Conservation (phyloP, 768 basidiomycete species). For the Chlorophyllum brunneum region DNA sequence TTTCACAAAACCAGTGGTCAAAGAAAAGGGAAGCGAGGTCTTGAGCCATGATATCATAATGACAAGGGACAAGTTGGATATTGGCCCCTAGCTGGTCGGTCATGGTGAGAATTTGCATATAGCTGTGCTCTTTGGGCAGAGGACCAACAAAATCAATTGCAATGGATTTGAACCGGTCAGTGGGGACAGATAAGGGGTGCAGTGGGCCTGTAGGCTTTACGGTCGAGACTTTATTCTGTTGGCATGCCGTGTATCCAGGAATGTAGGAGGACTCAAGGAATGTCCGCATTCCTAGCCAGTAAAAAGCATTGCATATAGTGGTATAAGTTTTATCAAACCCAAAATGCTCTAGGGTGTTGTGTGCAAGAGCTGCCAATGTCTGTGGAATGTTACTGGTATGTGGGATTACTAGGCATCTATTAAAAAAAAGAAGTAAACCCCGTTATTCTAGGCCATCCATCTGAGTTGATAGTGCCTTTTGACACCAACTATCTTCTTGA, state of each 20-base stretch:
- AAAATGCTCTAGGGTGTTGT: constrained; percentile 30
- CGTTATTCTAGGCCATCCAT: background rate
- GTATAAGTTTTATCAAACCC: constrained; percentile 30
- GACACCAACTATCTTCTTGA: background rate
- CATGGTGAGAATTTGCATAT: constrained; percentile 15
- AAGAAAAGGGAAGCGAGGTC: constrained; percentile 17
- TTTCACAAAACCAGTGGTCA: constrained; percentile 24
- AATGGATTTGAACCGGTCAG: background rate
- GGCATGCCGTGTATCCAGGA: constrained; percentile 28
- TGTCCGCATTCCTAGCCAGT: constrained; percentile 33
- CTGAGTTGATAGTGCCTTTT: background rate
- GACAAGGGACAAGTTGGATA: constrained; percentile 10
- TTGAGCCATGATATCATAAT: background rate
- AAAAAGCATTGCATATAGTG: constrained; percentile 20
- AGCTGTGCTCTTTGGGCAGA: constrained; percentile 15
- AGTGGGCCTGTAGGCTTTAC: constrained; percentile 27
- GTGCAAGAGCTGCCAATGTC: constrained; percentile 23
- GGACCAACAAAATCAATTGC: constrained; percentile 10
- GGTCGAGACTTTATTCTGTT: constrained; percentile 31
- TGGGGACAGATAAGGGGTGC: constrained; percentile 16
- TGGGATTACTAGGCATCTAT: constrained; percentile 20
- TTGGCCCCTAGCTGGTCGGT: constrained; percentile 10
- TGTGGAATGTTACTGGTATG: constrained; percentile 18
- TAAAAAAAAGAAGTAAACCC: constrained; percentile 22
- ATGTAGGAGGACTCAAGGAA: constrained; percentile 31